Evolutionary conservation across 805 yeast genomes (phyloP), one percentile per base, ranked within the genome.

Genomic region (Lachancea lanzarotensis): DNA sequence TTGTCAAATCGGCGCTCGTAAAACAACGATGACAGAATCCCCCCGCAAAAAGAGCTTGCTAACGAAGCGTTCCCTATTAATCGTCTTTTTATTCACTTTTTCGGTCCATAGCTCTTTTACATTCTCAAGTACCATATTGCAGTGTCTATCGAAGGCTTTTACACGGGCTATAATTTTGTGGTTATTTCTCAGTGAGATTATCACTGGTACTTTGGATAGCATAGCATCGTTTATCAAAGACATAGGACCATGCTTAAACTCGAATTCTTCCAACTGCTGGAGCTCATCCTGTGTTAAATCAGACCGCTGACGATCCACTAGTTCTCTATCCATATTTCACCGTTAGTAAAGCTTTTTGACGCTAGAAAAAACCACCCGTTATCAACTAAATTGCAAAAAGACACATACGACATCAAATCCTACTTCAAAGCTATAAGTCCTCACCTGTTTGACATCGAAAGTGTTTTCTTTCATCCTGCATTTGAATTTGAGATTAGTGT

Each of bases 71-170:
- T 85, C 93, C 52, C 76, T 74, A 46, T 82, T 71, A 2, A 56
- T 47, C 13, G 79, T 73, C 4, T 81, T 73, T 55, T 82, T 79
- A 44, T 83, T 82, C 53, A 78, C 79, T 57, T 82, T 84, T 5
- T 93, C 95, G 42, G 80, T 78, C 53, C 79, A 71, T 40, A 84
- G 70, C 60, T 93, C 98, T 62, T 85, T 88, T 30, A 91, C 97
- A 56, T 89, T 87, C 58, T 87, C 96, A 48, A 93, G 69, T 9
- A 93, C 82, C 84, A 93, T 78, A 65, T 93, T 93, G 51, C 96
- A 84, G 66, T 93, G 99, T 60, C 96, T 81, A 63, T 93, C 99
- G 64, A 89, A 93, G 0, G 98, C 97, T 59, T 85, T 85, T 41
- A 93, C 93, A 52, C 86, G 79, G 1, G 90, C 96, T 26, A 93